These are phyloP conservation scores for Xylaria sp. DNA, from an alignment of 2,329 filamentous ascomycete species.

Conservation along the genomic window DNA sequence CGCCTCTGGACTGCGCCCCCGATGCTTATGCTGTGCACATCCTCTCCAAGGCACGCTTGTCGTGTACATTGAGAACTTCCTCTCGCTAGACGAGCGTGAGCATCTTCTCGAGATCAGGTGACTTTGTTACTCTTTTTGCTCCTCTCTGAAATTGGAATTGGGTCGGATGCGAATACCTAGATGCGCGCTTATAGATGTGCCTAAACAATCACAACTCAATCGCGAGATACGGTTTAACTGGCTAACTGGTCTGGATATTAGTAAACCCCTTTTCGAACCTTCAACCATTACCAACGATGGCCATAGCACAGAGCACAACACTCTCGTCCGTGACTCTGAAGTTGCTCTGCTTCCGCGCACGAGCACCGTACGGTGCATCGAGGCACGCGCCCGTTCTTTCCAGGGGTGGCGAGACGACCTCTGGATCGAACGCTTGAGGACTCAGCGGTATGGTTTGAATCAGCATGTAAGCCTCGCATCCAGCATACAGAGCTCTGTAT, in stretches of 20 bases:
- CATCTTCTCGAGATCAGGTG: slow-evolving; percentile 60
- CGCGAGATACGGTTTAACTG: neutral
- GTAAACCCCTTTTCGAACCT: slow-evolving; percentile 55
- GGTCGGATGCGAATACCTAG: too few species aligned
- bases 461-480: slow-evolving; percentile 45
- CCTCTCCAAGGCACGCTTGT: slow-evolving; percentile 56
- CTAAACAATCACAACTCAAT: neutral
- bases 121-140: slow-evolving; percentile 6
- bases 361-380: slow-evolving; percentile 40
- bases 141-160: too few species aligned
- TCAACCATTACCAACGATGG: slow-evolving; percentile 58
- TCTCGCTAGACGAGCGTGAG: slow-evolving; percentile 50
- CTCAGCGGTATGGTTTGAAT: slow-evolving; percentile 54
- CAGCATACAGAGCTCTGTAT: neutral
- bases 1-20: slow-evolving; percentile 41
- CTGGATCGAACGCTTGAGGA: slow-evolving; percentile 59
- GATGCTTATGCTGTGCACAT: slow-evolving; percentile 55
- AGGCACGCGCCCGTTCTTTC: slow-evolving; percentile 36
- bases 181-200: neutral
- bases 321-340: slow-evolving; percentile 56
- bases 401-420: slow-evolving; percentile 61
- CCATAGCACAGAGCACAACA: slow-evolving; percentile 48
- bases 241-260: slow-evolving; percentile 34
- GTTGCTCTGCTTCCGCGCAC: slow-evolving; percentile 59
- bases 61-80: slow-evolving; percentile 59